These are phyloP conservation scores for Hanseniaspora jakobsenii DNA, from an alignment of 805 yeast genomes.

Conservation along the genomic window DNA sequence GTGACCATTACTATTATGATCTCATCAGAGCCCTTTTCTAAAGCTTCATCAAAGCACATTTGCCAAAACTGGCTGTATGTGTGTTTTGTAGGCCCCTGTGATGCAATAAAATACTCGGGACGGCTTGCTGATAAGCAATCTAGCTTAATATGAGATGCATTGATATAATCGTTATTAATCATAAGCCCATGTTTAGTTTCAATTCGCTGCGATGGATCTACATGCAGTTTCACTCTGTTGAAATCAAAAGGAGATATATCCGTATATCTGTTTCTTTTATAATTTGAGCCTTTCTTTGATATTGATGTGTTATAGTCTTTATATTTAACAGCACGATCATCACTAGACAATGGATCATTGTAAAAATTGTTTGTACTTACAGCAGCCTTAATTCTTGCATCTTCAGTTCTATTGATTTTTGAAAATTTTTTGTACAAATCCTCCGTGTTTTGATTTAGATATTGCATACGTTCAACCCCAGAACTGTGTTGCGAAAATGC, in stretches of 20 bases:
- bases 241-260: constrained; percentile 57
- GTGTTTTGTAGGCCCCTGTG: constrained; percentile 65
- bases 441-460: constrained; percentile 2
- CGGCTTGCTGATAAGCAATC: constrained; percentile 21
- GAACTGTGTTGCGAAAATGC: too few relatives aligned
- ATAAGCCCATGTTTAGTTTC: too few relatives aligned
- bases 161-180: constrained; percentile 56
- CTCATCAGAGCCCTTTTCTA: constrained; percentile 37
- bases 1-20: constrained; percentile 58
- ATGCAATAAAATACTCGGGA: constrained; percentile 43
- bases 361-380: too few relatives aligned
- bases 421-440: constrained; percentile 4
- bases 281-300: constrained; percentile 18
- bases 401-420: constrained; percentile 7
- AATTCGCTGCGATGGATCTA: too few relatives aligned
- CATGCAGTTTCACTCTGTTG: constrained; percentile 38
- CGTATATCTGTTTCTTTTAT: constrained; percentile 43
- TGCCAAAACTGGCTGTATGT: constrained; percentile 87
- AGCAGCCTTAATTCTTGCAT: constrained; percentile 11
- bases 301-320: constrained; percentile 3
- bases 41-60: constrained; percentile 52
- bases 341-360: background rate
- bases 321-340: background rate
- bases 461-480: too few relatives aligned
- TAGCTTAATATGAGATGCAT: constrained; percentile 57